Conservation (phyloP, 345 rosid species). For the Melaleuca alternifolia region DNA sequence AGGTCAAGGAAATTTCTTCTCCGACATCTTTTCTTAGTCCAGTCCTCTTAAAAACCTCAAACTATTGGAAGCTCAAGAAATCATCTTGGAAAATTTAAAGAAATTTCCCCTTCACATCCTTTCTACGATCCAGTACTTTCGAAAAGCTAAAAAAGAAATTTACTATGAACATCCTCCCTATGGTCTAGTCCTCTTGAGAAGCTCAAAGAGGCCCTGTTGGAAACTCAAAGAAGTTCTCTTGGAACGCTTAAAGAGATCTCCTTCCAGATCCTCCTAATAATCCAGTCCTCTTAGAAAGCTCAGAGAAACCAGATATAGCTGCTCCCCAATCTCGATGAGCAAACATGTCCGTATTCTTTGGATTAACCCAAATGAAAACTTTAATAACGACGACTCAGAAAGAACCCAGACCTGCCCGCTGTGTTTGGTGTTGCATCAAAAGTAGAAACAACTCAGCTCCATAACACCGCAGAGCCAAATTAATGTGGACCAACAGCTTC, state of each 20-base stretch:
- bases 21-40: neutral
- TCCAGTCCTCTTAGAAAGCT: neutral
- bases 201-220: too few species aligned
- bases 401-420: accelerated
- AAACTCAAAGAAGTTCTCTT: too few species aligned
- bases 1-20: neutral
- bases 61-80: too few species aligned
- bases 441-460: neutral
- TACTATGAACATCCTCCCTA: too few species aligned
- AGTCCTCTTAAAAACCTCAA: too few species aligned
- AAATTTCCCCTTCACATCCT: too few species aligned
- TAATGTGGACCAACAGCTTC: neutral
- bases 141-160: too few species aligned
- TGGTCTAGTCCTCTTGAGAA: too few species aligned
- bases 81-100: too few species aligned
- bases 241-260: neutral
- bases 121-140: too few species aligned
- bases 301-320: neutral
- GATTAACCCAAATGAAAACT: neutral
- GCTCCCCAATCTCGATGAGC: too few species aligned
- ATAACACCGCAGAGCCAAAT: neutral
- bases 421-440: neutral
- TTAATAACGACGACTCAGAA: neutral
- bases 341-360: too few species aligned
- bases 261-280: neutral